Percentiles rank a stretch among this genome's conserved stretches.
phyloP scores from a whole-genome alignment of 2,329 filamentous ascomycete genomes.

The Orbilia ellipsospora region DNA sequence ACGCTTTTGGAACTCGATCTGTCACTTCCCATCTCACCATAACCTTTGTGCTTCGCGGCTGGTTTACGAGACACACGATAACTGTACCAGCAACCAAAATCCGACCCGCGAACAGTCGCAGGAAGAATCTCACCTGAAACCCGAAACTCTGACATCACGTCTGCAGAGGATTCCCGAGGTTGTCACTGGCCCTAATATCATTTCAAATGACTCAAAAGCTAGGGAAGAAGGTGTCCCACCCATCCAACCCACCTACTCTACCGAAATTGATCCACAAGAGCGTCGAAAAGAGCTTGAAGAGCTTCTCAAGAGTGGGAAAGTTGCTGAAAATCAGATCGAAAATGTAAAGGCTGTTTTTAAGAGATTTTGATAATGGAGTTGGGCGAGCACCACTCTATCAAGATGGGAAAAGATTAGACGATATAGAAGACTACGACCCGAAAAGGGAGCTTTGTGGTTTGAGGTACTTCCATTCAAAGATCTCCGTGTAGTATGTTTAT shows the following conservation, averaged over 20 bases:
- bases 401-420: slow-evolving; percentile 32
- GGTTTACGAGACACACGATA: too few relatives aligned
- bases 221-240: slow-evolving; percentile 24
- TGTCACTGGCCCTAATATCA: slow-evolving; percentile 20
- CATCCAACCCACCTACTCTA: slow-evolving; percentile 32
- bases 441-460: slow-evolving; percentile 29
- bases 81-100: slow-evolving; percentile 6
- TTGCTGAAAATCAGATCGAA: slow-evolving; percentile 34
- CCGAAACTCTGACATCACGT: slow-evolving; percentile 2
- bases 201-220: slow-evolving; percentile 30
- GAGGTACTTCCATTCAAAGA: slow-evolving; percentile 37
- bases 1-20: slow-evolving; percentile 16
- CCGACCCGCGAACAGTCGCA: not conserved
- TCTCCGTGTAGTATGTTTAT: slow-evolving; percentile 25
- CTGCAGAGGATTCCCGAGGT: not conserved
- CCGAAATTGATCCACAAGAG: slow-evolving; percentile 33
- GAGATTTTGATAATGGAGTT: slow-evolving; percentile 33
- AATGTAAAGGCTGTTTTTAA: slow-evolving; percentile 38
- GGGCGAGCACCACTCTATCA: slow-evolving; percentile 25
- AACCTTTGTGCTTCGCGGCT: too few relatives aligned
- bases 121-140: not conserved
- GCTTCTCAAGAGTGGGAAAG: slow-evolving; percentile 35
- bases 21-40: not conserved
- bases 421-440: slow-evolving; percentile 30
- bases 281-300: slow-evolving; percentile 33